Conservation (phyloP, 345 rosid genomes). For the Salix suchowensis region DNA sequence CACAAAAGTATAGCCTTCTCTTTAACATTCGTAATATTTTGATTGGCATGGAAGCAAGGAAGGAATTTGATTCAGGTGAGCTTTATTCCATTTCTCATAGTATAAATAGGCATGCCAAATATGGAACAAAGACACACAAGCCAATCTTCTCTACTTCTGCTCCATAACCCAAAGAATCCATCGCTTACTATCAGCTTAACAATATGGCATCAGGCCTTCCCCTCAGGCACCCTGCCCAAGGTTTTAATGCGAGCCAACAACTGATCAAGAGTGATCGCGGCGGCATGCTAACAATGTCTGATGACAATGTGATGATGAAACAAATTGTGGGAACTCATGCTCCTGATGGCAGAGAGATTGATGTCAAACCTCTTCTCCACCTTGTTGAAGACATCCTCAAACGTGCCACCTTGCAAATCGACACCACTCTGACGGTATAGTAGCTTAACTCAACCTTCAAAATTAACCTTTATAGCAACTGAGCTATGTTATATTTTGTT, state of each 20-base stretch:
- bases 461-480: not conserved
- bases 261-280: conserved; percentile 38
- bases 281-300: conserved; percentile 49
- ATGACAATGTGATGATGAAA: conserved; percentile 60
- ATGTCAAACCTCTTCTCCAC: conserved; percentile 55
- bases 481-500: not conserved
- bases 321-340: conserved; percentile 52
- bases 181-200: not conserved
- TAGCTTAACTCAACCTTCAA: not conserved
- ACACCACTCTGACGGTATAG: conserved; percentile 21
- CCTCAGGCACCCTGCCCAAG: not conserved
- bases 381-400: conserved; percentile 66
- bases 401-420: conserved; percentile 46
- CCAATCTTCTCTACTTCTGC: not conserved
- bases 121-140: conserved; percentile 7
- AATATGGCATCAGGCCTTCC: not conserved
- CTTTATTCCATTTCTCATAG: conserved; percentile 17
- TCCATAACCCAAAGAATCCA: not conserved
- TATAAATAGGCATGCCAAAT: conserved; percentile 32
- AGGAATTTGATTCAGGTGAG: conserved; percentile 46
- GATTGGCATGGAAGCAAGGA: conserved; percentile 49
- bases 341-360: conserved; percentile 64
- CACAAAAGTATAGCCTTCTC: conserved; percentile 5
- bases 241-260: not conserved
- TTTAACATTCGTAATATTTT: conserved; percentile 18